phyloP scores from a whole-genome alignment of 768 basidiomycete genomes.

The Amanita fuliginea region DNA sequence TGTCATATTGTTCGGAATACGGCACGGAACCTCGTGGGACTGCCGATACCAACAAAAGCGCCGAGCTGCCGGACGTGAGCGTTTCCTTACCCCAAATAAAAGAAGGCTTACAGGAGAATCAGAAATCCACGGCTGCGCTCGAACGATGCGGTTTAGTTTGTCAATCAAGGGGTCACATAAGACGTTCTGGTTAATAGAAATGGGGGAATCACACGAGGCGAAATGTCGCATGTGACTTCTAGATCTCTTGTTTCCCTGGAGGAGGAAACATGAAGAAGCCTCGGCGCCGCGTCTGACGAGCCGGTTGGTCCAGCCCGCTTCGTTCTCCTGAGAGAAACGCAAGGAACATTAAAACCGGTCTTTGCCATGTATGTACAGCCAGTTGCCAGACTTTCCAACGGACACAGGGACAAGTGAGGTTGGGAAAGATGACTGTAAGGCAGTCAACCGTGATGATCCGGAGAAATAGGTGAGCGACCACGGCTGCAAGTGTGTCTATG shows the following conservation, averaged over 20 bases:
- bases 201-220: background rate
- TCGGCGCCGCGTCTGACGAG: background rate
- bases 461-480: too few species aligned
- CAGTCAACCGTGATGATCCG: background rate
- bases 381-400: too few species aligned
- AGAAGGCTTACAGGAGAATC: background rate
- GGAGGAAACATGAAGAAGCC: background rate
- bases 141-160: background rate
- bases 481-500: too few species aligned
- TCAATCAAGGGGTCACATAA: background rate
- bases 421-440: background rate
- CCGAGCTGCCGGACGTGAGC: background rate
- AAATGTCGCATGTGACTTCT: background rate
- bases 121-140: background rate
- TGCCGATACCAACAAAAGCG: background rate
- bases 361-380: background rate
- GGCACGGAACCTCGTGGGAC: background rate
- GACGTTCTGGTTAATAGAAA: background rate
- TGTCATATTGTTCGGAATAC: background rate
- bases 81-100: background rate
- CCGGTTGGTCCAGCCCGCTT: background rate
- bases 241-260: background rate
- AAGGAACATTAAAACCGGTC: background rate
- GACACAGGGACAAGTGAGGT: background rate
- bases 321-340: background rate